Conservation (phyloP, 441 rosid genomes). For the Pelargonium citronellum region DNA sequence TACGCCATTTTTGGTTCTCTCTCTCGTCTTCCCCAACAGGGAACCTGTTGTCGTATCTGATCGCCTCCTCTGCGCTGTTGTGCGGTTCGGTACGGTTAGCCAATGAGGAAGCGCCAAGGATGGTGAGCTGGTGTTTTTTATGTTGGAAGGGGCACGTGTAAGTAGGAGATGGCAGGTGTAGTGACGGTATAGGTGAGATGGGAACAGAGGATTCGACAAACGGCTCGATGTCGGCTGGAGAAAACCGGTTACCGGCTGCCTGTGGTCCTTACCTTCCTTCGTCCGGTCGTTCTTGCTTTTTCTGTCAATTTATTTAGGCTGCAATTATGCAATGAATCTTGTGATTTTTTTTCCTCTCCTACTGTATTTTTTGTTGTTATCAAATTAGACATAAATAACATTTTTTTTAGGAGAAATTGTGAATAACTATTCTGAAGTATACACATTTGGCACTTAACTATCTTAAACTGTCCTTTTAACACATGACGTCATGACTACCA, state of each 20-base stretch:
- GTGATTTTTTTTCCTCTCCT: too few species aligned
- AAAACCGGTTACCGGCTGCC: not conserved
- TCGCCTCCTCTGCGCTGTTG: not conserved
- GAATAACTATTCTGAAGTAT: too few species aligned
- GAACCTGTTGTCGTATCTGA: slow-evolving; percentile 5
- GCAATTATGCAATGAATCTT: too few species aligned
- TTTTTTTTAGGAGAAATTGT: too few species aligned
- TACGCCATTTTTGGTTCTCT: slow-evolving; percentile 3
- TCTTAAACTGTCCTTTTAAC: too few species aligned
- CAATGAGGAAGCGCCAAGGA: not conserved
- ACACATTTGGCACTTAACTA: too few species aligned
- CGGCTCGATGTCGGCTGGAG: not conserved
- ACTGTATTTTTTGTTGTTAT: too few species aligned
- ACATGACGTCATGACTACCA: too few species aligned
- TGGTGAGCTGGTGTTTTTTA: not conserved
- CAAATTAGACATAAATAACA: too few species aligned
- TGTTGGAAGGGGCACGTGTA: not conserved
- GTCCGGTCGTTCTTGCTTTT: not conserved
- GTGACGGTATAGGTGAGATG: not conserved
- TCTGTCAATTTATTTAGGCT: too few species aligned
- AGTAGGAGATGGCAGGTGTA: not conserved
- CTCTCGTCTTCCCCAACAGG: not conserved
- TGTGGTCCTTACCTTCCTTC: not conserved
- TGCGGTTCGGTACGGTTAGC: not conserved
- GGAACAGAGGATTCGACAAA: not conserved